Evolutionary conservation across 192 early-diverging fungal species (phyloP), one percentile per base, ranked within the genome.

Genomic region (Coemansia javaensis): DNA sequence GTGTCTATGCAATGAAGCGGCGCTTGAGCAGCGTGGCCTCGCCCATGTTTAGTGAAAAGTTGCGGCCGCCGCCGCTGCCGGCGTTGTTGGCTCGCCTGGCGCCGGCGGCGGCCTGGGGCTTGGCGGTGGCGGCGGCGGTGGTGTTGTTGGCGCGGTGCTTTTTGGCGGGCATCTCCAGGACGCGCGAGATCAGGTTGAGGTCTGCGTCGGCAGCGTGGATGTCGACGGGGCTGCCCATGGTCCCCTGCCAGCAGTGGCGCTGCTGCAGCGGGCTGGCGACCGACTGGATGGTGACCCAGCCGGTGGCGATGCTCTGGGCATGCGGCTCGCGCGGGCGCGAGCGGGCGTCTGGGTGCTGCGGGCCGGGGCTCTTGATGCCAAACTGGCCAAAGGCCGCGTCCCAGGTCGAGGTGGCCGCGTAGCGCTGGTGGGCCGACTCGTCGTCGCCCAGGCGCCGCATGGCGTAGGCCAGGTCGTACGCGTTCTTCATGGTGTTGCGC

Each of bases 401-500:
- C 66, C 65, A 76, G 2, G 62, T 58, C 0, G 73, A 61, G 20
- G 73, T 76, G 24, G 40, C 61, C 5, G 62, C 66, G 18, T 65
- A 69, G 37, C 57, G 52, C 50, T 46, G 47, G 36, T 67, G 71
- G 1, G 64, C 60, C 9, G 62, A 59, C 34, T 73, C 76, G 39
- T 86, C 81, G 52, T 86, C 82, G 40, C 80, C 85, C 74, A 87
- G 82, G 17, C 87, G 77, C 41, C 85, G 85, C 32, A 90, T 82
- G 28, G 87, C 85, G 52, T 82, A 87, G 18, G 84, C 81, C 44
- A 90, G 70, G 55, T 87, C 84, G 51, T 86, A 84, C 13, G 82
- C 82, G 47, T 87, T 76, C 54, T 87, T 90, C 47, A 90, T 77
- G 42, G 56, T 77, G 78, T 79, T 77, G 35, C 62, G 64, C 20